These are phyloP conservation scores for Pythium aquatile DNA, from an alignment of 352 stramenopile species.

Conservation along the genomic window DNA sequence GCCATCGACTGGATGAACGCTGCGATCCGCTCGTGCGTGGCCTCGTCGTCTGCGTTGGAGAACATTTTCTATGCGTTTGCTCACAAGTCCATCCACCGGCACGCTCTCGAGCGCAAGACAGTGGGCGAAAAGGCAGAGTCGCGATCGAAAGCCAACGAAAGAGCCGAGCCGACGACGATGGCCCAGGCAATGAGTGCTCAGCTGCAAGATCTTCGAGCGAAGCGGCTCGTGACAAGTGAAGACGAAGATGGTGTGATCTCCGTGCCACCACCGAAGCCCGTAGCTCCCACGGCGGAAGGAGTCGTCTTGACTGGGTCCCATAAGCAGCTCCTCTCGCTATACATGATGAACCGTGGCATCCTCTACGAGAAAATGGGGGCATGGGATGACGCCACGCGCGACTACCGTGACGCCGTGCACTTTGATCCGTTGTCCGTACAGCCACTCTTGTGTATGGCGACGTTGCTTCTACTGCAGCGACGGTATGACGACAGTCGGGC, in stretches of 20 bases:
- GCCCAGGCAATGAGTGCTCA: constrained; percentile 24
- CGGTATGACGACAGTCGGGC: constrained; percentile 36
- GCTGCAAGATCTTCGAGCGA: constrained; percentile 22
- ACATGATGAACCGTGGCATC: constrained; percentile 72
- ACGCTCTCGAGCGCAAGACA: constrained; percentile 58
- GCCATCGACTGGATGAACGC: constrained; percentile 56
- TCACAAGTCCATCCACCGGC: constrained; percentile 44
- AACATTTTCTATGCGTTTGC: constrained; percentile 72
- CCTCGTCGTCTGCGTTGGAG: constrained; percentile 50
- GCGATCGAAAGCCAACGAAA: not conserved
- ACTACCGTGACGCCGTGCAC: constrained; percentile 63
- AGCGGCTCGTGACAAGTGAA: constrained; percentile 2
- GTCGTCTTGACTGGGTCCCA: constrained; percentile 42
- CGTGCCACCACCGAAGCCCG: not conserved
- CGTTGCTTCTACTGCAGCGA: constrained; percentile 42
- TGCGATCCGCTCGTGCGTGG: constrained; percentile 55
- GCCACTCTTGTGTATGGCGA: constrained; percentile 62
- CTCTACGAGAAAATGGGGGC: constrained; percentile 53
- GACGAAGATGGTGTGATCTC: constrained; percentile 5
- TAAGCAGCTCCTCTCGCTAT: constrained; percentile 66
- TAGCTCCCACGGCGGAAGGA: constrained; percentile 5
- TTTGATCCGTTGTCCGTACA: constrained; percentile 65
- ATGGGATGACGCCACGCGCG: constrained; percentile 44
- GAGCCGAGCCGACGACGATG: constrained; percentile 17
- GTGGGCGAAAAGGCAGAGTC: constrained; percentile 16